Percentiles rank a stretch among this genome's conserved stretches.
Conservation (phyloP, 2,329 filamentous ascomycete genomes). For the Hysterium pulicare region DNA sequence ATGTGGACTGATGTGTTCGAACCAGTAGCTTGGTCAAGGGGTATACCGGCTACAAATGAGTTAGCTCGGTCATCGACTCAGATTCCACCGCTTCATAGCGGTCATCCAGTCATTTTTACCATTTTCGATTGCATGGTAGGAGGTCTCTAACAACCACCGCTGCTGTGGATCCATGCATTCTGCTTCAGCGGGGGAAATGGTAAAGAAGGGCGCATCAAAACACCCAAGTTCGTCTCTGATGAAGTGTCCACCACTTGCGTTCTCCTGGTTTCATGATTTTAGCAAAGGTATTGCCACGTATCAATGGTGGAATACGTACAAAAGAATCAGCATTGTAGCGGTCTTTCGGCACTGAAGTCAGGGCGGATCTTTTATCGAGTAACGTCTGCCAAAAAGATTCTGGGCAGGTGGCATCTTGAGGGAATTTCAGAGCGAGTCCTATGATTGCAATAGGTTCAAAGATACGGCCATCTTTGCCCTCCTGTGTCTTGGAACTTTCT, state of each 20-base stretch:
- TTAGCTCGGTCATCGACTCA: conserved; percentile 41
- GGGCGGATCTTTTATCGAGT: conserved; percentile 13
- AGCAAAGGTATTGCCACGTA: too few relatives aligned
- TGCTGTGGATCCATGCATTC: conserved; percentile 10
- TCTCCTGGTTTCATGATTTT: neutral
- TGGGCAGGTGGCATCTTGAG: conserved; percentile 14
- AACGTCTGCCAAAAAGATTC: conserved; percentile 21
- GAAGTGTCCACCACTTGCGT: conserved; percentile 3
- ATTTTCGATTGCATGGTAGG: conserved; percentile 8
- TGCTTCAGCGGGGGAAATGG: conserved; percentile 6
- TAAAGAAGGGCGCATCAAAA: conserved; percentile 11
- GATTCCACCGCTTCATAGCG: conserved; percentile 34
- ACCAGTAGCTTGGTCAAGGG: conserved; percentile 9
- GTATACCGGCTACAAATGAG: conserved; percentile 20
- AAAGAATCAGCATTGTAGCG: conserved; percentile 21
- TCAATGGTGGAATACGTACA: too few relatives aligned
- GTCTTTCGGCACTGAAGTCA: conserved; percentile 18
- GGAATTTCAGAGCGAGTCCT: conserved; percentile 18
- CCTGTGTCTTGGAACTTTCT: too few relatives aligned
- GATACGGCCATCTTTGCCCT: too few relatives aligned
- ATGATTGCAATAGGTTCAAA: conserved; percentile 20
- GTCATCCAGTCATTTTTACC: too few relatives aligned
- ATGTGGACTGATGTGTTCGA: conserved; percentile 1
- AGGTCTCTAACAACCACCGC: conserved; percentile 5
- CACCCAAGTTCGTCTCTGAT: conserved; percentile 3